Evolutionary conservation across 108 stramenopile genomes (phyloP), one percentile per base, ranked within the genome.

Genomic region (Cafeteria roenbergensis): DNA sequence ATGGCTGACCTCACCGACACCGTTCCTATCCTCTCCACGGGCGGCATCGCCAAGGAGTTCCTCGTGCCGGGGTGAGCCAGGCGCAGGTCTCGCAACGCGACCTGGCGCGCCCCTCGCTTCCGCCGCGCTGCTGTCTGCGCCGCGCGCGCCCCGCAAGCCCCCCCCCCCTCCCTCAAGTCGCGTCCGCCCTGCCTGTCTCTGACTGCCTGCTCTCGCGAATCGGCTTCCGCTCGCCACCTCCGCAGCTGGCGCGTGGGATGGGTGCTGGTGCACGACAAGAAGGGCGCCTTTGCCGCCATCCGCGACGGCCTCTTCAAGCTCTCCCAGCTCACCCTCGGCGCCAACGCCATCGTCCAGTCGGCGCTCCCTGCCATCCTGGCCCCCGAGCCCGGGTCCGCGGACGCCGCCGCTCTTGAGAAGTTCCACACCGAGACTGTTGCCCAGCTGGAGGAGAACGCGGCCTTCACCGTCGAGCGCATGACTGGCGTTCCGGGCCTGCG

Each of bases 21-120:
- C 25, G 90, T 90, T 22, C 93, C 93, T 0, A 75, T 94, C 6
- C 77, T 94, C 38, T 81, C 89, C 0, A 75, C 86, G 0, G 87
- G 88, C 61, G 91, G 93, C 31, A 38, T 92, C 21, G 90, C 88
- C 31, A 94, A 94, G 74, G 88, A 94, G 65, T 94, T 86, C 69
- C 70, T 91, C 58, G 78, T 95, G 1, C 90, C 93, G 17, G 93
- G 93, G 21, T 92, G 89, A 89, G 78, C 89, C 63, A 67, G 89
- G 52, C 89, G 91, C 24, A n/a, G n/a, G n/a, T n/a, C n/a, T n/a
- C n/a, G n/a, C n/a, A n/a, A n/a, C n/a, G n/a, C n/a, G n/a, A n/a
- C n/a, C n/a, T n/a, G n/a, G n/a, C n/a, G n/a, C n/a, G n/a, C n/a
- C n/a, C n/a, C n/a, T n/a, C n/a, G n/a, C n/a, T n/a, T n/a, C n/a